phyloP scores from a whole-genome alignment of 169 alveolate genomes.

The Cystoisospora suis region DNA sequence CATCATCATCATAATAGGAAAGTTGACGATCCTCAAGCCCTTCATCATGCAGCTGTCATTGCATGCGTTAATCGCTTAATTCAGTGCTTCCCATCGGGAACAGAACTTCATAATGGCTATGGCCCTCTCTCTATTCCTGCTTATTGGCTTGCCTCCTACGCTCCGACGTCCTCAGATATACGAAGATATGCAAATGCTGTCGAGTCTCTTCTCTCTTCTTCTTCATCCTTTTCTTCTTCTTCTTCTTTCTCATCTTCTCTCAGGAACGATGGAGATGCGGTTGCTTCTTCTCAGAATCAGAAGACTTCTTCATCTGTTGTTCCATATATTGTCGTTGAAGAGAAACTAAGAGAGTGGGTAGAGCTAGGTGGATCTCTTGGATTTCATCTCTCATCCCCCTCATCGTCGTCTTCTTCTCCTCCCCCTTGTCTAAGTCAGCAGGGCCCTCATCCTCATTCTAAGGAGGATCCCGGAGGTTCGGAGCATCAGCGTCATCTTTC shows the following conservation, averaged over 20 bases:
- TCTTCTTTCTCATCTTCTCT: too few relatives aligned
- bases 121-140: conserved; percentile 39
- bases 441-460: neutral
- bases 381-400: too few relatives aligned
- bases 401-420: too few relatives aligned
- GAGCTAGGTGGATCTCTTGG: neutral
- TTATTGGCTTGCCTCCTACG: conserved; percentile 24
- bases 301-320: too few relatives aligned
- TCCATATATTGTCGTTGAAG: neutral
- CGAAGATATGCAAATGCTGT: neutral
- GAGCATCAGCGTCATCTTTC: neutral
- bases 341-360: neutral
- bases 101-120: conserved; percentile 55
- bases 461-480: neutral
- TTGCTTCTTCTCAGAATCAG: too few relatives aligned
- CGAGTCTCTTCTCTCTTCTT: too few relatives aligned
- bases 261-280: neutral
- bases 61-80: conserved; percentile 24
- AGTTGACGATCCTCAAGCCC: neutral
- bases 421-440: neutral
- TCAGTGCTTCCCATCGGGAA: conserved; percentile 12
- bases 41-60: conserved; percentile 17
- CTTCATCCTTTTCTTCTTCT: too few relatives aligned
- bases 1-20: too few relatives aligned
- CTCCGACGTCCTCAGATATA: neutral